A percentile compares a stretch with the other conserved stretches of the same genome.
Evolutionary conservation across 805 yeast genomes (phyloP).

Genomic region (Teunomyces funiuensis): DNA sequence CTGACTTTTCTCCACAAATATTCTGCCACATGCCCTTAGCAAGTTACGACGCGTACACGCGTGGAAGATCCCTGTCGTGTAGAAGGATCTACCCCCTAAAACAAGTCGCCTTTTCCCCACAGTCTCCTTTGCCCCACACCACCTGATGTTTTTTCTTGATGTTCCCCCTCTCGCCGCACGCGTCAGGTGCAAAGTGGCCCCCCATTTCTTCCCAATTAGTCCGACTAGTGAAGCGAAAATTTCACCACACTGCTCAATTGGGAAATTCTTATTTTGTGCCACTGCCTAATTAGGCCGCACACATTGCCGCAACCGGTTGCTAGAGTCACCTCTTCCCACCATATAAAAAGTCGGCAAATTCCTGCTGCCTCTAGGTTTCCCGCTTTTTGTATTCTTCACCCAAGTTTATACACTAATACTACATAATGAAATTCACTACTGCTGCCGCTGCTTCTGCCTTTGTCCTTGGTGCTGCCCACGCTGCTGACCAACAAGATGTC

Average conservation of each 20-base stretch:
- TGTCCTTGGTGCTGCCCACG: conserved; percentile 15
- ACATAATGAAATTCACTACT: conserved; percentile 20
- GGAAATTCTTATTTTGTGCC: conserved; percentile 1
- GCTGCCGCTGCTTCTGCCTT: conserved; percentile 15
- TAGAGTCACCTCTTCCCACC: neutral
- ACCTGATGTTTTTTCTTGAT: neutral
- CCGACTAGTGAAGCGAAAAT: neutral
- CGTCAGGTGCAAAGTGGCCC: too few relatives aligned
- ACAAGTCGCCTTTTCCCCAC: too few relatives aligned
- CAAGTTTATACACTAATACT: neutral
- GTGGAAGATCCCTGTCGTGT: too few relatives aligned
- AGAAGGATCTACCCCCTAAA: too few relatives aligned
- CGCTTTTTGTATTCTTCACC: neutral
- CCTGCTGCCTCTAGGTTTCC: neutral
- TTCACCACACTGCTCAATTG: neutral
- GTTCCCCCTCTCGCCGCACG: conserved; percentile 1
- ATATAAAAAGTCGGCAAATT: conserved; percentile 1
- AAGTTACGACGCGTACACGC: too few relatives aligned
- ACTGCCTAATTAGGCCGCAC: conserved; percentile 2
- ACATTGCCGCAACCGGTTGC: neutral
- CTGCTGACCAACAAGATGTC: conserved; percentile 19
- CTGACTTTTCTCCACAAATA: too few relatives aligned
- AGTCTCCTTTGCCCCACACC: conserved; percentile 4
- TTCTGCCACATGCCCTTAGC: too few relatives aligned
- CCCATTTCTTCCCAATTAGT: conserved; percentile 2